phyloP scores from a whole-genome alignment of 2,329 filamentous ascomycete species.

The Tolypocladium paradoxum region DNA sequence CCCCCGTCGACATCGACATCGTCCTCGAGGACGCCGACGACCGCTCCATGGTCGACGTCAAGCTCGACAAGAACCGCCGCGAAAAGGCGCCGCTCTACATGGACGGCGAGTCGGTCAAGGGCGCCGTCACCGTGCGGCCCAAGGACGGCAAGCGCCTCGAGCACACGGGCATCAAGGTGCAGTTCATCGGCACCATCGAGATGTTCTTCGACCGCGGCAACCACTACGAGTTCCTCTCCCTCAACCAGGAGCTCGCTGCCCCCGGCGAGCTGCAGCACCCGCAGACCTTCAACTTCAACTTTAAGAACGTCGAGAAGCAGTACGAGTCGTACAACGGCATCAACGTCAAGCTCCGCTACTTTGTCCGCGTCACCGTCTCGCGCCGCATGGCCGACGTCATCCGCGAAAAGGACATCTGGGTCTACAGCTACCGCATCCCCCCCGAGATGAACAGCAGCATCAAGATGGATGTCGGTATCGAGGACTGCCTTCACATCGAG shows the following conservation, averaged over 20 bases:
- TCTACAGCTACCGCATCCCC: slow-evolving; percentile 95
- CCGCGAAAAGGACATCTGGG: slow-evolving; percentile 98
- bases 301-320: slow-evolving; percentile 99
- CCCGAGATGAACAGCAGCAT: slow-evolving; percentile 97
- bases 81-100: slow-evolving; percentile 96
- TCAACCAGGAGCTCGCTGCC: slow-evolving; percentile 92
- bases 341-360: slow-evolving; percentile 98
- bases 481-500: slow-evolving; percentile 98
- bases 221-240: slow-evolving; percentile 96
- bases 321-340: slow-evolving; percentile 99
- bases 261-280: slow-evolving; percentile 97
- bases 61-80: slow-evolving; percentile 94
- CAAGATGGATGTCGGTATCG: slow-evolving; percentile 99
- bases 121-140: slow-evolving; percentile 84
- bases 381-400: slow-evolving; percentile 96
- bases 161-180: slow-evolving; percentile 98
- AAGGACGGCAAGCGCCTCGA: slow-evolving; percentile 98
- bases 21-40: slow-evolving; percentile 94
- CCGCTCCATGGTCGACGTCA: slow-evolving; percentile 90
- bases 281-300: slow-evolving; percentile 98
- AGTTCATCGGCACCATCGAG: slow-evolving; percentile 98
- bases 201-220: slow-evolving; percentile 99
- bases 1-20: slow-evolving; percentile 96
- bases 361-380: slow-evolving; percentile 91
- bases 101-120: slow-evolving; percentile 97